Base-by-base conservation (phyloP, 2,329 filamentous ascomycete genomes). In the Colletotrichum coccodes region DNA sequence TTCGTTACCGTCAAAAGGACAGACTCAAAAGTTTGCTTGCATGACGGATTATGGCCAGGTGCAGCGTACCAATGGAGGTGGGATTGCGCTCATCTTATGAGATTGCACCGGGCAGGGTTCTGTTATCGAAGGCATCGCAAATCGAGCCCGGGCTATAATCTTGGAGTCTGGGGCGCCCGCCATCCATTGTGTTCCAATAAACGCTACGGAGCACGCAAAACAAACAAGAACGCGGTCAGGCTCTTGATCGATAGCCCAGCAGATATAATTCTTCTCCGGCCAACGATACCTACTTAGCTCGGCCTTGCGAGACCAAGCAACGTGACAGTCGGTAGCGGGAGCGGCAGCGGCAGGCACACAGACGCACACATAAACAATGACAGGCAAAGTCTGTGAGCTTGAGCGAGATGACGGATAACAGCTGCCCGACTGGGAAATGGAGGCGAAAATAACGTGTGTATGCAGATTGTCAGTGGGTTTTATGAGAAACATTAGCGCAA, bases 1-100 rank as follows among this genome's bases (percentile, higher is more conserved):
- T n/a, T 52, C n/a, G 12, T 53, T 53, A 26, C 30, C 32, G 7
- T 53, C 50, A 23, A 53, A 36, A 16, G 21, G 32, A 53, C n/a
- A 36, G 5, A 38, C 3, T 21, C 32, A 23, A 36, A 38, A 47
- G 53, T 26, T 53, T 64, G 40, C 63, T 53, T 34, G 53, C 38
- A 53, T 54, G 28, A 54, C 42, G 32, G 38, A 28, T 47, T 54
- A 38, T 54, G 53, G 46, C 26, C 32, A 64, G 52, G 53, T 58
- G 60, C 64, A 64, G 64, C 53, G 46, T 59, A 53, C 60, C 60
- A 58, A 28, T 26, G 21, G 50, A 54, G 36, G 64, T 68, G 64
- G 64, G 53, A 68, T 64, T 64, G 46, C 52, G 53, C 26, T 64
- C 60, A 66, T 69, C 32, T 67, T 49, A 61, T 49, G 49, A 69